A percentile compares a stretch with the other conserved stretches of the same genome.
phyloP scores from a whole-genome alignment of 306 rosid genomes.

The Datisca glomerata region DNA sequence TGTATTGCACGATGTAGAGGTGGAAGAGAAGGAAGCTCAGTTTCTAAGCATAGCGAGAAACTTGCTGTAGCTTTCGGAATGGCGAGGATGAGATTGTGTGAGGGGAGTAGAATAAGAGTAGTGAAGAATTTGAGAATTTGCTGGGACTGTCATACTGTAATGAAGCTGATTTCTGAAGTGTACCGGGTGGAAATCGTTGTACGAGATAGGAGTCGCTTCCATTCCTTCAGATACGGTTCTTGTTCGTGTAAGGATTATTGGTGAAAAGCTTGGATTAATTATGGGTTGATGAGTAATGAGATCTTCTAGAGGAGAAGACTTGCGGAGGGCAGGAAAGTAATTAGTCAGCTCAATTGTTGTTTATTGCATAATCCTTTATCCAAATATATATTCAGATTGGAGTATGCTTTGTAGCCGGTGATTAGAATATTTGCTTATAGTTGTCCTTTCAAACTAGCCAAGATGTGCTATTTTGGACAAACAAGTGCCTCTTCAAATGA shows the following conservation, averaged over 20 bases:
- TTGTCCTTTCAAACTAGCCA: too few species aligned
- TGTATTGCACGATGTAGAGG: slow-evolving; percentile 76
- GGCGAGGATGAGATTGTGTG: slow-evolving; percentile 35
- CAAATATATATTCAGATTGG: too few species aligned
- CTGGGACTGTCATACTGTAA: slow-evolving; percentile 67
- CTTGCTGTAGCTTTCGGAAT: slow-evolving; percentile 84
- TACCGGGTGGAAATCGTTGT: slow-evolving; percentile 53
- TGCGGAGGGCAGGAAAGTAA: too few species aligned
- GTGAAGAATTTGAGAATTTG: slow-evolving; percentile 75
- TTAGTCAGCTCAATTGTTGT: too few species aligned
- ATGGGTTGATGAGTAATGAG: too few species aligned
- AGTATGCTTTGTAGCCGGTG: too few species aligned
- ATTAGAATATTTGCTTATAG: too few species aligned
- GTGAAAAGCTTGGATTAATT: too few species aligned
- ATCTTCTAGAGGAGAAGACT: too few species aligned
- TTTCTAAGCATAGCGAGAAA: slow-evolving; percentile 73
- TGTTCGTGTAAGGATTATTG: slow-evolving; percentile 83
- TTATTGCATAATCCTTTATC: too few species aligned
- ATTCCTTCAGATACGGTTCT: slow-evolving; percentile 47
- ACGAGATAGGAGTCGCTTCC: slow-evolving; percentile 87
- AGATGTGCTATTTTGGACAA: too few species aligned
- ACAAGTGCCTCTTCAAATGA: too few species aligned
- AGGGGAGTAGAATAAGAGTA: slow-evolving; percentile 47
- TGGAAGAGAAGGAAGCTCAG: slow-evolving; percentile 73
- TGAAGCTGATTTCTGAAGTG: slow-evolving; percentile 68